Conservation (phyloP, 2,329 filamentous ascomycete species). For the Microsporum canis region DNA sequence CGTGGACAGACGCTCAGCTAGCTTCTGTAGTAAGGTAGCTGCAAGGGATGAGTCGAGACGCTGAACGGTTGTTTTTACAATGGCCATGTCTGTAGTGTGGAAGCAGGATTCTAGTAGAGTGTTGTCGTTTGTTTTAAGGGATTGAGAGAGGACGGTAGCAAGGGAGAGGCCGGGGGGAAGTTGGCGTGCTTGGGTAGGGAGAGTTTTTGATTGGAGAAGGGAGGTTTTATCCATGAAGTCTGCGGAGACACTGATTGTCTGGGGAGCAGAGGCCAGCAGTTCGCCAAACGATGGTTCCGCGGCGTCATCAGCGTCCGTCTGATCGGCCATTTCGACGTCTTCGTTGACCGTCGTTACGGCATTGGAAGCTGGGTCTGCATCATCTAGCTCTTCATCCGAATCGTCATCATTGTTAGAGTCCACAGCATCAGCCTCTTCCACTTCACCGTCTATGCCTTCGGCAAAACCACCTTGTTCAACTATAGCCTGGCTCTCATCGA, state of each 20-base stretch:
- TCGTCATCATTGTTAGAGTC: slow-evolving; percentile 22
- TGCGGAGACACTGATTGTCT: slow-evolving; percentile 60
- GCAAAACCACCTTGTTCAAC: slow-evolving; percentile 41
- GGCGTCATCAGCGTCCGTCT: slow-evolving; percentile 34
- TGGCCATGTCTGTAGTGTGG: slow-evolving; percentile 62
- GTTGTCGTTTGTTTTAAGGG: slow-evolving; percentile 81
- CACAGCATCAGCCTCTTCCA: slow-evolving; percentile 23
- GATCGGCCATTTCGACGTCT: slow-evolving; percentile 27
- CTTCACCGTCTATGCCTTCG: slow-evolving; percentile 27
- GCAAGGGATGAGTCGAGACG: slow-evolving; percentile 78
- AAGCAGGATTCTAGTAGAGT: slow-evolving; percentile 87
- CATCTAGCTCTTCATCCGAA: slow-evolving; percentile 9
- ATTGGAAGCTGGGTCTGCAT: slow-evolving; percentile 6
- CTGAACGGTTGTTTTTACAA: slow-evolving; percentile 80
- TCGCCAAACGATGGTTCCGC: slow-evolving; percentile 73
- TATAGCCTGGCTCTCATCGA: slow-evolving; percentile 48
- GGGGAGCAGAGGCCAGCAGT: slow-evolving; percentile 56
- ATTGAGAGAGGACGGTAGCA: slow-evolving; percentile 84
- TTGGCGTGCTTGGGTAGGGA: slow-evolving; percentile 41
- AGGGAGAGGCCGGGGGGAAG: slow-evolving; percentile 67
- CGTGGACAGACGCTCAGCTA: slow-evolving; percentile 76
- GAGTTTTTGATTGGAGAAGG: slow-evolving; percentile 29
- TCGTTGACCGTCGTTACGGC: slow-evolving; percentile 8
- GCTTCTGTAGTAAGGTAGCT: slow-evolving; percentile 63
- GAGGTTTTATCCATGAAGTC: slow-evolving; percentile 37